Evolutionary conservation across 2,329 filamentous ascomycete genomes (phyloP), one percentile per base, ranked within the genome.

Genomic region (Pyrenochaeta sp.): DNA sequence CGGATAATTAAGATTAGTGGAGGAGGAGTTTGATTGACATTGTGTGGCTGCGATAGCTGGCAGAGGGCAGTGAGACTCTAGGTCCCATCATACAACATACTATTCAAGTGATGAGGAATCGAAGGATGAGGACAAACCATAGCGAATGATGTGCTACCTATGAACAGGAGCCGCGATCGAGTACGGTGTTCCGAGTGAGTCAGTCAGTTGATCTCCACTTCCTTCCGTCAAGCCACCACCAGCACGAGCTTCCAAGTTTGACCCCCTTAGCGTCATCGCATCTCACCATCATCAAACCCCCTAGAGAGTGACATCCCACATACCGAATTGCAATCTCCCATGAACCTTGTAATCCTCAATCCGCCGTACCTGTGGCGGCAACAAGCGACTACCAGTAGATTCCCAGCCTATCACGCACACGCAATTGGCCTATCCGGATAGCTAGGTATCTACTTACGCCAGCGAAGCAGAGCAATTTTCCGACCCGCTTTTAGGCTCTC

Each of bases 401-500:
- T 30, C 28, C 28, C 9, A 30, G 28, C 28, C 28, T 30, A 30
- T 30, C 28, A 30, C 28, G 9, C 28, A 5, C 28, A 30, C 28
- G 9, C 28, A 5, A 30, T 30, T 30, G 5, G 9, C 28, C 28
- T 30, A 30, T 9, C 9, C 32, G 32, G 19, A 28, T 47, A 42
- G 39, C 13, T 47, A 52, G 37, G 32, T 34, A 36, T 19, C 1
- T 10, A 30, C 28, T 44, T 24, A 28, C 19, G 28, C 37, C n/a
- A 46, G 24, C 24, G 19, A 27, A 27, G 5, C 10, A 28, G 36
- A 49, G 40, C 42, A 42, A 55, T 59, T 39, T 61, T 43, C 43
- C 39, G 50, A 45, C 34, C 28, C 28, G 45, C 36, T 12, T 40
- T 40, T 42, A 61, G 60, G 58, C 55, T 49, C 37, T 50, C 40